Conservation (phyloP, 306 rosid genomes). For the Prunus campanulata region DNA sequence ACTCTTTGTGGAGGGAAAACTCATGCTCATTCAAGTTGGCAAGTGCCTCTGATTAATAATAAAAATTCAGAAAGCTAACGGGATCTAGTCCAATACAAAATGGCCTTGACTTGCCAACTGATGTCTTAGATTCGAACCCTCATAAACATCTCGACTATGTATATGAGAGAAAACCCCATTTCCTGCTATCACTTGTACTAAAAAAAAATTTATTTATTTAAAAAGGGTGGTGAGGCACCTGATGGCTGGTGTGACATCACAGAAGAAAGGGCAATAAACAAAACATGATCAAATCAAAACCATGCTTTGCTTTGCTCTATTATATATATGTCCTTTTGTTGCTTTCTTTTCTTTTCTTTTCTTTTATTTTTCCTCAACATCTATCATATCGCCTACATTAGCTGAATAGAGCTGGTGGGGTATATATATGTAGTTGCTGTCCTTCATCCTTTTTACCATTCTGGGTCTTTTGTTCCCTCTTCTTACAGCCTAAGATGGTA, state of each 20-base stretch:
- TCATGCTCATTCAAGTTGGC: neutral
- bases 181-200: neutral
- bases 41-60: neutral
- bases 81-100: no score
- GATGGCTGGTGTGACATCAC: conserved; percentile 56
- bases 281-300: conserved; percentile 9
- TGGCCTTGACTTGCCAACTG: no score
- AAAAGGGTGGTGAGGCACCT: neutral
- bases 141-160: no score
- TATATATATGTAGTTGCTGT: neutral
- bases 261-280: conserved; percentile 28
- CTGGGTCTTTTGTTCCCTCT: conserved; percentile 9
- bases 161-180: no score
- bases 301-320: conserved; percentile 33
- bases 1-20: neutral
- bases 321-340: conserved; percentile 26
- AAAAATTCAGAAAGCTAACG: no score
- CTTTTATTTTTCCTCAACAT: conserved; percentile 36
- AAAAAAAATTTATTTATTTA: neutral
- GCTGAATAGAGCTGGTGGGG: conserved; percentile 29
- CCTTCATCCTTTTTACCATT: conserved; percentile 23
- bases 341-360: conserved; percentile 13
- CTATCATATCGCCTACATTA: conserved; percentile 44
- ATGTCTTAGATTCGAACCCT: no score
- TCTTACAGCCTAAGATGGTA: conserved; percentile 1